Percentiles rank a stretch among this genome's conserved stretches.
These are phyloP conservation scores for Macrophomina tecta DNA, from an alignment of 2,329 filamentous ascomycete genomes.

Conservation along the genomic window DNA sequence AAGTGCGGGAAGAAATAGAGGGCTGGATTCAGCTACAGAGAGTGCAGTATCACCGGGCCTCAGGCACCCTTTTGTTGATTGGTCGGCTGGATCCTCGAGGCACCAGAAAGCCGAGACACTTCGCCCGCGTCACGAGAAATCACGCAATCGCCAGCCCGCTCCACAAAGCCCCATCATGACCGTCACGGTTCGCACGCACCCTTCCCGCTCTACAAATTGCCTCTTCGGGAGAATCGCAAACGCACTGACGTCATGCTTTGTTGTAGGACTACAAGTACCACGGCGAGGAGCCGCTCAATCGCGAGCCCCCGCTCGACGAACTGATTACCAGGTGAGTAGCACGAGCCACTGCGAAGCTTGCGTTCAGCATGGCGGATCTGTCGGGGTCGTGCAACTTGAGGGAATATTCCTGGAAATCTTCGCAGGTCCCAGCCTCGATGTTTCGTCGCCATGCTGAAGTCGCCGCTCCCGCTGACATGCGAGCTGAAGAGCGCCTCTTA, in stretches of 20 bases:
- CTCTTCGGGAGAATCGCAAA: background rate
- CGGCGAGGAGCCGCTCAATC: conserved; percentile 55
- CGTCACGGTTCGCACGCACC: conserved; percentile 12
- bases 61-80: background rate
- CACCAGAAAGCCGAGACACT: too few species aligned
- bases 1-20: background rate
- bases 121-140: conserved; percentile 13
- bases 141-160: conserved; percentile 28
- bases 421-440: background rate
- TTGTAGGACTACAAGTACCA: conserved; percentile 41
- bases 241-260: conserved; percentile 1
- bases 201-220: conserved; percentile 8
- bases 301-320: conserved; percentile 53
- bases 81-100: too few species aligned
- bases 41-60: background rate
- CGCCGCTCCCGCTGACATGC: too few species aligned
- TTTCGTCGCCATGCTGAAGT: too few species aligned
- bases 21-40: background rate
- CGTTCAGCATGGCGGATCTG: background rate
- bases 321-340: conserved; percentile 50
- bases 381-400: background rate
- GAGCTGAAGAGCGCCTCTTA: background rate
- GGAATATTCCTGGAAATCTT: background rate
- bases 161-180: background rate
- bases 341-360: background rate